phyloP scores from a whole-genome alignment of 306 rosid genomes.

The Vachellia collinsii region DNA sequence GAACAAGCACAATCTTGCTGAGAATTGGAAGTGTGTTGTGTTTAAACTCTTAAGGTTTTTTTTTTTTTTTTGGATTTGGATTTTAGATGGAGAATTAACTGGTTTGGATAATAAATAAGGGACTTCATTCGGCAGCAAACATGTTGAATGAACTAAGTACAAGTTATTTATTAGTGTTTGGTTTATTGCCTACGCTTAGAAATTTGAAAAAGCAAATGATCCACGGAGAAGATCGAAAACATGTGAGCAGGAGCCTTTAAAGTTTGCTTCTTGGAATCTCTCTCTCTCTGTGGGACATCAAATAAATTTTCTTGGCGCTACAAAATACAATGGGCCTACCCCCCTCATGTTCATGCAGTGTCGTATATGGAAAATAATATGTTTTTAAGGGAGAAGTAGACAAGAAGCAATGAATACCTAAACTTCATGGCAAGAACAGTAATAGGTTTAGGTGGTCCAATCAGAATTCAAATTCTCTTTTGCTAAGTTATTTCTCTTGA shows the following conservation, averaged over 20 bases:
- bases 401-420: constrained; percentile 44
- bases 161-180: constrained; percentile 42
- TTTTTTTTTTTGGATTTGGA: background rate
- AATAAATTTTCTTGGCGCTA: constrained; percentile 35
- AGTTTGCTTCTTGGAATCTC: constrained; percentile 32
- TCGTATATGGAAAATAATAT: constrained; percentile 45
- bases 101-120: constrained; percentile 25
- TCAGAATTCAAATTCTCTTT: constrained; percentile 32
- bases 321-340: constrained; percentile 32
- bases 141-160: constrained; percentile 57
- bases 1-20: background rate
- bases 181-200: constrained; percentile 39
- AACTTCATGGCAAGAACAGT: constrained; percentile 42
- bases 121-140: constrained; percentile 21
- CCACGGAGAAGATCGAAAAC: constrained; percentile 40
- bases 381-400: constrained; percentile 45
- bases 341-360: constrained; percentile 38
- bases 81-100: background rate
- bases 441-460: constrained; percentile 48
- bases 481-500: constrained; percentile 19
- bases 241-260: constrained; percentile 40
- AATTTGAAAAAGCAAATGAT: constrained; percentile 32
- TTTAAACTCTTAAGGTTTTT: background rate
- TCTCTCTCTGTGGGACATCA: constrained; percentile 28
- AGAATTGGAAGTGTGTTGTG: background rate